Base-by-base conservation (phyloP, 2,329 filamentous ascomycete species). In the Xylaria multiplex region DNA sequence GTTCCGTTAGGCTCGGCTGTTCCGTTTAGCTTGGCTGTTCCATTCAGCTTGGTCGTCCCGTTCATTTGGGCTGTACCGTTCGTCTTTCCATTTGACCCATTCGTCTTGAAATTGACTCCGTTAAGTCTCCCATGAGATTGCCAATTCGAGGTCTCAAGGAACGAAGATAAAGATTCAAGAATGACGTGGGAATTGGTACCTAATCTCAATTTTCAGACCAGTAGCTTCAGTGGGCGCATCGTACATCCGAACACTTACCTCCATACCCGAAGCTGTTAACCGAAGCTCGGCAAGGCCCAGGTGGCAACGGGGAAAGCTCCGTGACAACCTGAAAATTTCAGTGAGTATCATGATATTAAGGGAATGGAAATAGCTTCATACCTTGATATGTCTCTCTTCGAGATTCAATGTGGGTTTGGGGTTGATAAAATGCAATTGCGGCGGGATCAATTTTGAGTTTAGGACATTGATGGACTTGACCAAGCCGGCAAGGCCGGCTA, bases 211-310 rank as follows among this genome's bases (percentile, higher is more conserved):
- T 11, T n/a, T 59, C 30, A 11, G 45, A 22, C 50, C 22, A 37
- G 3, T 2, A 19, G 9, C 8, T 40, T 54, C 50, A 14, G 48
- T 8, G 24, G 8, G 50, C 40, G 9, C 0, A 16, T n/a, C n/a
- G 7, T 16, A 7, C 4, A 3, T 42, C 9, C 7, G 22, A 40
- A 37, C 19, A 50, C 56, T 42, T 19, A 59, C 57, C 57, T 52
- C 59, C 59, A n/a, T 56, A 62, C 7, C 59, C 59, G 42, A 62
- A 62, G 59, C 59, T 62, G 42, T 62, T 62, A n/a, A 62, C 59
- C 5, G 54, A 58, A 45, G 61, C 61, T 52, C 61, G 46, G 54
- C 53, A 52, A 57, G 60, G 60, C 22, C 60, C 60, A 19, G 60
- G 45, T 16, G 60, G 60, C 35, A 63, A 63, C 22, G 30, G 22